These are phyloP conservation scores for Ustilago hordei DNA, from an alignment of 1,284 basidiomycete species.

Conservation along the genomic window DNA sequence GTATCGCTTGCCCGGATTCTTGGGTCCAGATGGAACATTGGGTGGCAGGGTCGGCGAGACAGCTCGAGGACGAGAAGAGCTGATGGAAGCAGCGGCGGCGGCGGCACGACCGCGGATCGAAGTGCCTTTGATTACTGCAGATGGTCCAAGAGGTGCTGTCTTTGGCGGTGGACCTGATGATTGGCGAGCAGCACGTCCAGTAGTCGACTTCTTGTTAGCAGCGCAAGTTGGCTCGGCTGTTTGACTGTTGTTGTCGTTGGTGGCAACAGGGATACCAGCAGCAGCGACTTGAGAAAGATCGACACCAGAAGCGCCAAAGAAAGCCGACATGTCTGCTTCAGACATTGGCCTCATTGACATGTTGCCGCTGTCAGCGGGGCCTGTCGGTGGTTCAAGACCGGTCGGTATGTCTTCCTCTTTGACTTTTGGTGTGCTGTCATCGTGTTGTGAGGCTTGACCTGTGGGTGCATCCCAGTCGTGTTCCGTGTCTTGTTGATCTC, in stretches of 20 bases:
- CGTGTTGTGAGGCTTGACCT: not conserved
- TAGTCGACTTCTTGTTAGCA: not conserved
- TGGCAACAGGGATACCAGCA: constrained; percentile 20
- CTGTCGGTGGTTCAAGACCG: constrained; percentile 6
- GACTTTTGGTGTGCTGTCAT: constrained; percentile 1
- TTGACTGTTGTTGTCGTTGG: not conserved
- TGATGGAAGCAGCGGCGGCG: constrained; percentile 14
- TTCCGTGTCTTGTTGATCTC: not conserved
- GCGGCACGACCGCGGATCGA: constrained; percentile 47
- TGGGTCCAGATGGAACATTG: constrained; percentile 58
- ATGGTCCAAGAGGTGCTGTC: constrained; percentile 16
- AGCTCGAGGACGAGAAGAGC: constrained; percentile 22
- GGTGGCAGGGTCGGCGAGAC: constrained; percentile 46
- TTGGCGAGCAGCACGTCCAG: not conserved
- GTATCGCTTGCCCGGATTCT: constrained; percentile 59
- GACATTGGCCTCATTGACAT: constrained; percentile 33
- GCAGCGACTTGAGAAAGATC: constrained; percentile 38
- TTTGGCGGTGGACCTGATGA: constrained; percentile 16
- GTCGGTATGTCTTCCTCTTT: constrained; percentile 18
- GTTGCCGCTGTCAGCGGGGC: constrained; percentile 7
- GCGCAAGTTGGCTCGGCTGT: not conserved
- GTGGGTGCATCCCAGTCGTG: constrained; percentile 26
- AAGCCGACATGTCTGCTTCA: constrained; percentile 43
- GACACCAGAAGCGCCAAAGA: constrained; percentile 45
- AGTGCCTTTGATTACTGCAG: constrained; percentile 22